These are phyloP conservation scores for Thalassiosira mediterranea DNA, from an alignment of 352 stramenopile species.

Conservation along the genomic window DNA sequence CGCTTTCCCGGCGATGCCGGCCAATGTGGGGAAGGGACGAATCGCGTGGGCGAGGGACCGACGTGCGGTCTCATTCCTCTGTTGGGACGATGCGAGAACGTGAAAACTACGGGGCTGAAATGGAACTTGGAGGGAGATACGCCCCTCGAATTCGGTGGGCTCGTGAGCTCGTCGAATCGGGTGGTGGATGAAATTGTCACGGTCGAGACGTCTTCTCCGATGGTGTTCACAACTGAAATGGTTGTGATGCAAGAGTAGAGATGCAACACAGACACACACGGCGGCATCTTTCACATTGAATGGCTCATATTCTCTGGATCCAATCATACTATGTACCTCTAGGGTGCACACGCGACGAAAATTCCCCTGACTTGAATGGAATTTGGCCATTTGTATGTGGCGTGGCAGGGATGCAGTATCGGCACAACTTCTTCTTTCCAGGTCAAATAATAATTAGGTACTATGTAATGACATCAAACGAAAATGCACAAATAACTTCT, in stretches of 20 bases:
- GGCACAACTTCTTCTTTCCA: too few relatives aligned
- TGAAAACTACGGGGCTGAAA: conserved; percentile 90
- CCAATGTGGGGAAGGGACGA: conserved; percentile 3
- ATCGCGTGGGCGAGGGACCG: conserved; percentile 87
- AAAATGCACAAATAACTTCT: too few relatives aligned
- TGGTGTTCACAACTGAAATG: conserved; percentile 75
- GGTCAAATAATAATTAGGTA: too few relatives aligned
- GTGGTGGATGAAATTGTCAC: conserved; percentile 57
- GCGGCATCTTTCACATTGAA: too few relatives aligned
- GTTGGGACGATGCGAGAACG: conserved; percentile 83
- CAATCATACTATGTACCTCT: too few relatives aligned
- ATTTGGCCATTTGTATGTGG: too few relatives aligned
- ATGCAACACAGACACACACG: neutral
- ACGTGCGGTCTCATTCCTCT: conserved; percentile 94
- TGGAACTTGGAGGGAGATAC: conserved; percentile 76
- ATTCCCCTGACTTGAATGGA: too few relatives aligned
- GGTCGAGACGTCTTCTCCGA: conserved; percentile 53
- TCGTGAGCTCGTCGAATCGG: conserved; percentile 78
- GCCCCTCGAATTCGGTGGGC: conserved; percentile 67
- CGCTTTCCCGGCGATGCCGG: conserved; percentile 34
- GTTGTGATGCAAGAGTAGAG: conserved; percentile 11
- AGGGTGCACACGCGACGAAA: too few relatives aligned
- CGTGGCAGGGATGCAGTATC: too few relatives aligned
- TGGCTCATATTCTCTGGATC: too few relatives aligned
- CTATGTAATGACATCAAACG: too few relatives aligned